These are phyloP conservation scores for Carex sylvatica DNA, from an alignment of 202 grass and related monocot species.

Conservation along the genomic window DNA sequence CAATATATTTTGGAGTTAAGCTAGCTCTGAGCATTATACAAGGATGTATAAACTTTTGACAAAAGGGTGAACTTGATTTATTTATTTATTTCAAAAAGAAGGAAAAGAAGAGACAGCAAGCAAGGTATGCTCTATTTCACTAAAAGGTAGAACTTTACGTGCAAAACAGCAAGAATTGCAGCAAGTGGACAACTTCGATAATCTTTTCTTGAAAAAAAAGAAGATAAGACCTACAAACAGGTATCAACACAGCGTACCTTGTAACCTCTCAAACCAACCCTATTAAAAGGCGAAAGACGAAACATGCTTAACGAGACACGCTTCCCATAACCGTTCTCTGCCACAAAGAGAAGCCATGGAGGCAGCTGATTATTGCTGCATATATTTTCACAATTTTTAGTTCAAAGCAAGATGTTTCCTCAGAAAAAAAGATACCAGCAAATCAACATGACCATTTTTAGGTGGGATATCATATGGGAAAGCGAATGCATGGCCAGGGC, in stretches of 20 bases:
- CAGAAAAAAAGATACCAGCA: not conserved
- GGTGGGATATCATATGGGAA: not conserved
- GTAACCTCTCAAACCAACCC: constrained; percentile 56
- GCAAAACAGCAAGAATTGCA: not conserved
- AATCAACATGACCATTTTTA: not conserved
- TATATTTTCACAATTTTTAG: not conserved
- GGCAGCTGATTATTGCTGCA: constrained; percentile 48
- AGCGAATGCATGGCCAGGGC: not conserved
- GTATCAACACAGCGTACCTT: constrained; percentile 56
- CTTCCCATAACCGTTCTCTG: constrained; percentile 86
- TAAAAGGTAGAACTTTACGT: not conserved
- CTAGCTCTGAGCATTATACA: too few relatives aligned
- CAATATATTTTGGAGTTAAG: too few relatives aligned
- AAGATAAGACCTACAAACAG: constrained; percentile 19
- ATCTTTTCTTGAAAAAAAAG: constrained; percentile 13
- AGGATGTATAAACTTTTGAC: not conserved
- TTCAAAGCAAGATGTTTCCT: not conserved
- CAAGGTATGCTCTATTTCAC: not conserved
- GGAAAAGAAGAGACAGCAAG: not conserved
- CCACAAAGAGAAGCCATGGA: constrained; percentile 89
- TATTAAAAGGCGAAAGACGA: constrained; percentile 53
- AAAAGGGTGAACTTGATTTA: not conserved
- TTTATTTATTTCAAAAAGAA: not conserved
- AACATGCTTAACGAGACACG: constrained; percentile 76
- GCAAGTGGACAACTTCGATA: not conserved